These are phyloP conservation scores for Pythium folliculosum DNA, from an alignment of 352 stramenopile species.

Conservation along the genomic window DNA sequence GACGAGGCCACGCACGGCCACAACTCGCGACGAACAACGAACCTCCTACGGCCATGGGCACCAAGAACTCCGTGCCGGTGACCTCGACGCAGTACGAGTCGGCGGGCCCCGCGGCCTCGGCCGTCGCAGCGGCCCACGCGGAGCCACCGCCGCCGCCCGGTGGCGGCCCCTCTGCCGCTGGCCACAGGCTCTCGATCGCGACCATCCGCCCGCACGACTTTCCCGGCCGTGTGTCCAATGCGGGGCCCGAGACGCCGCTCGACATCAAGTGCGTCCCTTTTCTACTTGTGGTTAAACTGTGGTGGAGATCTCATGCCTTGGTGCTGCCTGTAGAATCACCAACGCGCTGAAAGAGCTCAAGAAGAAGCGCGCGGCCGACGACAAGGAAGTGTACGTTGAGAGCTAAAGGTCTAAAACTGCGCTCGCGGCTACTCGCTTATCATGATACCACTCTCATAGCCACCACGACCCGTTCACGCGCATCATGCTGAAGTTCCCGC, in stretches of 20 bases:
- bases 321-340: conserved; percentile 50
- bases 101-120: neutral
- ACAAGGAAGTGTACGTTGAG: conserved; percentile 58
- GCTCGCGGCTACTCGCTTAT: too few species aligned
- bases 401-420: too few species aligned
- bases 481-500: conserved; percentile 79
- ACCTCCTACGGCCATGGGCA: conserved; percentile 40
- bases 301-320: too few species aligned
- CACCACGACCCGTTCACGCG: conserved; percentile 70
- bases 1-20: neutral
- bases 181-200: conserved; percentile 35
- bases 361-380: conserved; percentile 48
- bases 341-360: conserved; percentile 78
- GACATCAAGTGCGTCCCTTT: conserved; percentile 58
- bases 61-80: conserved; percentile 63
- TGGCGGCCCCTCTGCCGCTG: neutral
- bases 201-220: conserved; percentile 59
- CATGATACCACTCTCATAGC: neutral
- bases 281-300: too few species aligned
- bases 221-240: neutral
- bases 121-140: conserved; percentile 5
- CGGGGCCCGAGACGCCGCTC: conserved; percentile 39
- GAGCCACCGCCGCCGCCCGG: neutral
- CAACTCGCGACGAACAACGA: neutral
- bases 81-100: conserved; percentile 35